Evolutionary conservation across 2,329 filamentous ascomycete species (phyloP), one percentile per base, ranked within the genome.

Genomic region (Claviceps humidiphila): DNA sequence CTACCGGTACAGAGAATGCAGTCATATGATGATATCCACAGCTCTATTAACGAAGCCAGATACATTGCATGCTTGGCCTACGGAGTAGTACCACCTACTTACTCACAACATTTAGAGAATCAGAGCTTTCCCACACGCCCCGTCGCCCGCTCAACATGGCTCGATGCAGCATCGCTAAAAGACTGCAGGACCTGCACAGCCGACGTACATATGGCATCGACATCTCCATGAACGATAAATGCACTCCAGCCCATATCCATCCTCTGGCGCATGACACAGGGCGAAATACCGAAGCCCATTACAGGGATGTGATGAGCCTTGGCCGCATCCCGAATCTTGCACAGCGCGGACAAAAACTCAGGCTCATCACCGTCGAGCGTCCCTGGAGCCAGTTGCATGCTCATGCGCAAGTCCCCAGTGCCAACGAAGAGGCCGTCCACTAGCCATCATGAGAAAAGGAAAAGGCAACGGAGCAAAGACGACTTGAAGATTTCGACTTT

Each of bases 201-300:
- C 34, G 50, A 51, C 22, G 50, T 51, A n/a, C 50, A 47, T 26
- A 51, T 51, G 22, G 44, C 50, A 24, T 51, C 44, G 14, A 51
- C 17, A n/a, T 51, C 50, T 4, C 50, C 50, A 8, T 51, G 50
- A 14, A 51, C 24, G 22, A 51, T 51, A 22, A 51, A 51, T 6
- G 50, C 50, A 22, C 39, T 51, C 50, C 50, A 51, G 16, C 50
- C 50, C 50, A 51, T 51, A 4, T 51, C 43, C 20, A 47, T 41
- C 50, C 50, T 41, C 5, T 37, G 43, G 30, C 22, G 41, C 20
- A 51, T 34, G n/a, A 38, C 46, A 22, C n/a, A 39, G 5, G 50
- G 50, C 4, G 50, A 51, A 22, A 51, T 47, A 43, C 50, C 50
- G 38, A 51, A 51, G 11, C 50, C 50, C 50, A 51, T 51, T 8